Percentiles rank a stretch among this genome's conserved stretches.
Evolutionary conservation across 192 early-diverging fungal genomes (phyloP).

Genomic region (Coemansia furcata): DNA sequence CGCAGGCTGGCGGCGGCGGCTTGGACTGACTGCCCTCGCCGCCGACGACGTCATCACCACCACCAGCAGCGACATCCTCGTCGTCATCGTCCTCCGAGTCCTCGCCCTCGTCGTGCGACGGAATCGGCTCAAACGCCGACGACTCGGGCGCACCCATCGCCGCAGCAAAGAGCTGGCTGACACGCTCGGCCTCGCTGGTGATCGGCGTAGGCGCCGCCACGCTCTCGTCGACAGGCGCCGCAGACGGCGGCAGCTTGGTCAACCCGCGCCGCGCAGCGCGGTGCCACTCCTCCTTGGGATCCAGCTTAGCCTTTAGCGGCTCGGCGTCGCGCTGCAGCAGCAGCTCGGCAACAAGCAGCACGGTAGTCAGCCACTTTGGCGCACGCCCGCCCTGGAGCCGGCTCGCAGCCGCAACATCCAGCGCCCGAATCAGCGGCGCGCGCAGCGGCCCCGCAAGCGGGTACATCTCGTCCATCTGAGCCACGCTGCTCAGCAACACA

Average conservation of each 20-base stretch:
- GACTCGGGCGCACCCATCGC: constrained; percentile 5
- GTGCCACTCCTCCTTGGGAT: constrained; percentile 33
- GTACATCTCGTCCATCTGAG: constrained; percentile 39
- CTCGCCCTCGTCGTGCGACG: constrained; percentile 2
- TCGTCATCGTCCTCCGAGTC: constrained; percentile 5
- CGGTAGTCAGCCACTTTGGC: constrained; percentile 37
- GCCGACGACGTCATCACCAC: background rate
- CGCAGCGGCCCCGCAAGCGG: constrained; percentile 14
- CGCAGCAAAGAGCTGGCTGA: constrained; percentile 10
- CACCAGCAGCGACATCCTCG: background rate
- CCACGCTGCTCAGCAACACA: constrained; percentile 33
- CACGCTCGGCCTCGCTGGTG: constrained; percentile 1
- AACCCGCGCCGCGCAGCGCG: constrained; percentile 40
- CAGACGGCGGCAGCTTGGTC: constrained; percentile 46
- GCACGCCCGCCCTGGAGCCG: constrained; percentile 3
- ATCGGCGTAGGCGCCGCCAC: background rate
- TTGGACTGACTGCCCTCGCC: background rate
- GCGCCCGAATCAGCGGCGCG: constrained; percentile 24
- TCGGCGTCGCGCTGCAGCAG: constrained; percentile 43
- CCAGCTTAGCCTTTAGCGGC: constrained; percentile 24
- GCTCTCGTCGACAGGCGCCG: constrained; percentile 14
- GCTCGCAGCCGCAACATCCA: constrained; percentile 32
- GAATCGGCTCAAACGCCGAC: constrained; percentile 26
- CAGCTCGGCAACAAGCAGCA: constrained; percentile 44
- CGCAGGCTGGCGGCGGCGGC: background rate